These are phyloP conservation scores for Lupinus albus DNA, from an alignment of 306 rosid genomes.

Conservation along the genomic window DNA sequence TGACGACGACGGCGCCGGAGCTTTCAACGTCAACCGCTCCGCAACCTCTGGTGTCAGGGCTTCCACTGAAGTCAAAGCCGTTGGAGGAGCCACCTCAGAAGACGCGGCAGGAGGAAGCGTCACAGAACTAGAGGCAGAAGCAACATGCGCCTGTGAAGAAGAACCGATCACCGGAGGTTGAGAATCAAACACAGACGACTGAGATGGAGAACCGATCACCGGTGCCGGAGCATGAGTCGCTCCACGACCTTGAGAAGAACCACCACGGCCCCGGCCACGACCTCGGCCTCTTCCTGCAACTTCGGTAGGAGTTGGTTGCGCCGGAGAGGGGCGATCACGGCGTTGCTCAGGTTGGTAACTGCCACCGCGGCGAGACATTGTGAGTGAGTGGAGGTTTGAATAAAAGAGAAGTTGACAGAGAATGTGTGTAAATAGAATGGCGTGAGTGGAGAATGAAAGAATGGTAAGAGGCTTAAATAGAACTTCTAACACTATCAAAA, in stretches of 20 bases:
- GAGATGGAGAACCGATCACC: background rate
- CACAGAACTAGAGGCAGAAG: constrained; percentile 20
- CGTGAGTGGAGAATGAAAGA: background rate
- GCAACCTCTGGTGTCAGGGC: constrained; percentile 6
- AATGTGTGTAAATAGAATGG: background rate
- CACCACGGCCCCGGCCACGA: background rate
- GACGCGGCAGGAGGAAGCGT: background rate
- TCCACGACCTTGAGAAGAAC: constrained; percentile 6
- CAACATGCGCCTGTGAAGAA: background rate
- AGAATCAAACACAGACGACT: background rate
- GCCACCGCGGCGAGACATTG: constrained; percentile 44
- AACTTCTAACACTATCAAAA: too few species aligned
- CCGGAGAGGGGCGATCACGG: constrained; percentile 30
- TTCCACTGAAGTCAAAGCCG: background rate
- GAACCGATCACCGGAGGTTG: background rate
- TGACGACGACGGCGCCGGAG: constrained; percentile 53
- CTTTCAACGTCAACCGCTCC: constrained; percentile 37
- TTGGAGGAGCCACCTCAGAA: background rate
- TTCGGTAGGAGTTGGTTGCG: background rate
- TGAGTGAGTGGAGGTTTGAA: background rate
- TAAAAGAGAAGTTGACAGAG: background rate
- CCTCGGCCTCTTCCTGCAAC: background rate
- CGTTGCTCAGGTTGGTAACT: constrained; percentile 6
- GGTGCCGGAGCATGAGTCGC: background rate
- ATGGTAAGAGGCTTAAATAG: background rate